These are phyloP conservation scores for Flaveria floridana DNA, from an alignment of 140 eudicot species.

Conservation along the genomic window DNA sequence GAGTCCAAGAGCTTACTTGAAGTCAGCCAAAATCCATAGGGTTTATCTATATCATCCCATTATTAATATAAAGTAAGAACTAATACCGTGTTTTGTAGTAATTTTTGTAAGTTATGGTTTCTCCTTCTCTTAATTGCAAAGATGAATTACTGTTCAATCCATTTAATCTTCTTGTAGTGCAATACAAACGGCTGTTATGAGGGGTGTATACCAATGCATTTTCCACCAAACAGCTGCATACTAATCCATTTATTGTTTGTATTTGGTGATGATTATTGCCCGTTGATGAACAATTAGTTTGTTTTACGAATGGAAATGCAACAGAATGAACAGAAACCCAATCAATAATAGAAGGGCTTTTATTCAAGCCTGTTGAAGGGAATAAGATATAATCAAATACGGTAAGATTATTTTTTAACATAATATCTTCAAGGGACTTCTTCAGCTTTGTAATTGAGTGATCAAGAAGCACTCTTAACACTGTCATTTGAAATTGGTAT, in stretches of 20 bases:
- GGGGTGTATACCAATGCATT: slow-evolving; percentile 71
- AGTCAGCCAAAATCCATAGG: neutral
- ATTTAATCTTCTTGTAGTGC: slow-evolving; percentile 41
- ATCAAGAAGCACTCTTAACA: slow-evolving; percentile 51
- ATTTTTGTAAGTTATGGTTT: slow-evolving; percentile 38
- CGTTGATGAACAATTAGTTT: slow-evolving; percentile 20
- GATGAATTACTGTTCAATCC: slow-evolving; percentile 49
- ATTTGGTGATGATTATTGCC: slow-evolving; percentile 17
- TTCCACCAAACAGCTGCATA: slow-evolving; percentile 52
- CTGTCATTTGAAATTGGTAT: slow-evolving; percentile 44
- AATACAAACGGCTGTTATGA: slow-evolving; percentile 59
- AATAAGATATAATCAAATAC: slow-evolving; percentile 59
- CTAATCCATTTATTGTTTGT: slow-evolving; percentile 48
- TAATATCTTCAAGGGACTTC: slow-evolving; percentile 21
- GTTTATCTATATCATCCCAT: neutral
- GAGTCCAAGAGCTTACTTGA: neutral
- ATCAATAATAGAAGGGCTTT: slow-evolving; percentile 34
- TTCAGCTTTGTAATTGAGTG: slow-evolving; percentile 34
- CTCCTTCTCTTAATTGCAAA: slow-evolving; percentile 39
- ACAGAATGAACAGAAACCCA: slow-evolving; percentile 58
- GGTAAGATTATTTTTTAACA: neutral
- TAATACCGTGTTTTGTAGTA: slow-evolving; percentile 48
- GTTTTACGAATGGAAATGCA: slow-evolving; percentile 8
- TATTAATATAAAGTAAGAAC: neutral
- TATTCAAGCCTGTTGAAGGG: slow-evolving; percentile 38